Percentiles rank a stretch among this genome's conserved stretches.
phyloP scores from a whole-genome alignment of 768 basidiomycete species.

The Vararia minispora region DNA sequence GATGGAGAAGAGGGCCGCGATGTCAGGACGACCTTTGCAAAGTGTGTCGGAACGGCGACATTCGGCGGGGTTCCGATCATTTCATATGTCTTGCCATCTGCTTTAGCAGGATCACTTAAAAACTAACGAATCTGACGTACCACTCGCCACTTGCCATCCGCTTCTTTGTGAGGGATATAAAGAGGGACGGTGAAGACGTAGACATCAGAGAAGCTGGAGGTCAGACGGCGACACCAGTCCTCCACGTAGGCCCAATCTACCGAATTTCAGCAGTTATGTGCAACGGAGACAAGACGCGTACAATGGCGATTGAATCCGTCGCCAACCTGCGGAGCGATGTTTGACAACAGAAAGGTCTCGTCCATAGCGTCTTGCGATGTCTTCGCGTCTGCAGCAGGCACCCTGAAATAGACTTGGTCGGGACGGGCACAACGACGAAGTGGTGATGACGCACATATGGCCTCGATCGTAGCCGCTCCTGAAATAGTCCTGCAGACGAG shows the following conservation, averaged over 20 bases:
- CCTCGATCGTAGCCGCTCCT: slow-evolving; percentile 91
- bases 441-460: slow-evolving; percentile 62
- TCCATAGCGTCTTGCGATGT: slow-evolving; percentile 87
- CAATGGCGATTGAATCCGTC: slow-evolving; percentile 97
- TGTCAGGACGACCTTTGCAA: slow-evolving; percentile 89
- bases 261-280: not conserved
- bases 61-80: slow-evolving; percentile 90
- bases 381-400: slow-evolving; percentile 95
- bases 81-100: slow-evolving; percentile 62
- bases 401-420: slow-evolving; percentile 35
- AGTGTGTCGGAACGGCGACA: slow-evolving; percentile 92
- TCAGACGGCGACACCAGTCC: slow-evolving; percentile 89
- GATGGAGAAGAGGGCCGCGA: slow-evolving; percentile 65
- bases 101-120: slow-evolving; percentile 3
- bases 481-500: slow-evolving; percentile 83
- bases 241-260: slow-evolving; percentile 95
- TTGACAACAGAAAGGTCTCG: slow-evolving; percentile 90
- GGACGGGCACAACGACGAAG: not conserved
- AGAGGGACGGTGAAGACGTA: slow-evolving; percentile 96
- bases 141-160: slow-evolving; percentile 93
- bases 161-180: slow-evolving; percentile 79
- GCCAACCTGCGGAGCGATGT: slow-evolving; percentile 97
- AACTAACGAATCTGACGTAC: slow-evolving; percentile 36
- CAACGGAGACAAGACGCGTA: slow-evolving; percentile 25
- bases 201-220: slow-evolving; percentile 82